Base-by-base conservation (phyloP, 1,284 basidiomycete species). In the Peniophora sp. region DNA sequence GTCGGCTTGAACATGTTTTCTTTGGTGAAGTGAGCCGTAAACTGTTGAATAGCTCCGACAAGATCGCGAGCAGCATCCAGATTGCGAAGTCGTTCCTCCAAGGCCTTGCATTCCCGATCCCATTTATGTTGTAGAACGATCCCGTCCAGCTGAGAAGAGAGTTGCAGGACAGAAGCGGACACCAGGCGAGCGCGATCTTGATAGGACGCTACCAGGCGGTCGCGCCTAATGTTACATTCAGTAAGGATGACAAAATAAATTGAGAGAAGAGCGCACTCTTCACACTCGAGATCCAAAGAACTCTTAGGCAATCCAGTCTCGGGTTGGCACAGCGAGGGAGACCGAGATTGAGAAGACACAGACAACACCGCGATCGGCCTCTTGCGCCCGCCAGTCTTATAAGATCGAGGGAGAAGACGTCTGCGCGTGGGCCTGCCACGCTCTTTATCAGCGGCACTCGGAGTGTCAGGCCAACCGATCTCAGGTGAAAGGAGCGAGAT, bases 301-400 rank as follows among this genome's bases (percentile, higher is more conserved):
- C 50, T 22, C 5, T 14, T 14, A 25, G 47, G 38, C 35, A 14
- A 16, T 24, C 46, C 46, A 22, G 27, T 25, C 25, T 38, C 50
- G 34, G 27, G 32, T 22, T 46, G 48, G 22, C 39, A 14, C 34
- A 44, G 39, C 2, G 36, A 12, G 22, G 50, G 20, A 24, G 32
- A 34, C 24, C 50, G 41, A 19, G 38, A 46, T 24, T 27, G 24
- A 12, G 48, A 19, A 10, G 45, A 36, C 10, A 25, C 50, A 25
- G 43, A 3, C 16, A 25, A 14, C 23, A 53, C 51, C 14, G 49
- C 45, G 35, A 57, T 53, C 8, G 54, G 56, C 43, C 52, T 57
- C 24, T 53, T 47, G 12, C 52, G 36, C 45, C 56, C 54, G 23
- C 56, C 54, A 34, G 48, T 12, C 38, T 57, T 57, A 38, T 17